Evolutionary conservation across 2,329 filamentous ascomycete species (phyloP).

Genomic region (Aspergillus cejpii): DNA sequence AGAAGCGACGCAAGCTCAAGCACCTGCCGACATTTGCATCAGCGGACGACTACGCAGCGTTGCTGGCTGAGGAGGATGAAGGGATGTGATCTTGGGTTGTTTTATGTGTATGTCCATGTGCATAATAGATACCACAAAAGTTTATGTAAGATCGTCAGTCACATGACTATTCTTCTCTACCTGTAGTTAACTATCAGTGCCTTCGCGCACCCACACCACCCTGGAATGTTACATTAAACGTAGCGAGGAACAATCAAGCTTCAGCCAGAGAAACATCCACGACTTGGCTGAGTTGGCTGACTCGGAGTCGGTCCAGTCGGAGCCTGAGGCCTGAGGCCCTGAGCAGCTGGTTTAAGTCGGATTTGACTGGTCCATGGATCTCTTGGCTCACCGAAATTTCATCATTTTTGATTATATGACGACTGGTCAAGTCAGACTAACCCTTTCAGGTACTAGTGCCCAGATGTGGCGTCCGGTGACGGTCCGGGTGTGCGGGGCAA

Average conservation of each 20-base stretch:
- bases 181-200: too few relatives aligned
- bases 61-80: constrained; percentile 66
- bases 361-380: neutral
- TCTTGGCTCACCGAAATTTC: neutral
- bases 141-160: too few relatives aligned
- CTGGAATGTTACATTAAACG: too few relatives aligned
- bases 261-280: neutral
- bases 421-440: too few relatives aligned
- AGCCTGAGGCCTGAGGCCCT: neutral
- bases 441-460: neutral
- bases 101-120: neutral
- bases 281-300: too few relatives aligned
- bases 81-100: constrained; percentile 26
- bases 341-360: neutral
- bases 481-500: neutral
- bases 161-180: too few relatives aligned
- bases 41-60: constrained; percentile 83
- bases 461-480: neutral
- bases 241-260: neutral
- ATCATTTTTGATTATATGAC: too few relatives aligned
- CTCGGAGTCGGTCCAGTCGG: too few relatives aligned
- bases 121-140: constrained; percentile 18
- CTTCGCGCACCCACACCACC: too few relatives aligned
- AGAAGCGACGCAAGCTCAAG: constrained; percentile 78
- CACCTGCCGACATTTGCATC: constrained; percentile 87